Conservation (phyloP, 495 filamentous ascomycete genomes). For the Trichocladium uniseriatum region DNA sequence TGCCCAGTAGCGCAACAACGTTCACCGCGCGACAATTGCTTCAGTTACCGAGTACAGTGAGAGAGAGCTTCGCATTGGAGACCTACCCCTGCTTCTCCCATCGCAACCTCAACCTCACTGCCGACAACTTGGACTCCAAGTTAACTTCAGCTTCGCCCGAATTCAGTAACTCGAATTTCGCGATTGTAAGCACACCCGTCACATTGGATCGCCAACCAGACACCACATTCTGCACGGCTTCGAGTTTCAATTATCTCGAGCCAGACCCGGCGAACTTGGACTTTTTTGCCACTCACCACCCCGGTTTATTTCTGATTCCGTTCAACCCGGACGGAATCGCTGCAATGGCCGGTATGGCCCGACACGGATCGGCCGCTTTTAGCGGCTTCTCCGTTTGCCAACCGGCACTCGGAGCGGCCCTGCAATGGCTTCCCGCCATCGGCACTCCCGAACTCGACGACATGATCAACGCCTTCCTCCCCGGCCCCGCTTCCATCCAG, state of each 20-base stretch:
- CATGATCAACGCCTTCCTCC: constrained; percentile 43
- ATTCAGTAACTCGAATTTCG: neutral
- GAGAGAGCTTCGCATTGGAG: neutral
- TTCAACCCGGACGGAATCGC: neutral
- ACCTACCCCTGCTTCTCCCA: neutral
- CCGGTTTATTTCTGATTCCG: constrained; percentile 3
- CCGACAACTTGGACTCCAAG: neutral
- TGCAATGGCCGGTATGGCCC: constrained; percentile 30
- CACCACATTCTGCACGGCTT: neutral
- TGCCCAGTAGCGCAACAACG: neutral
- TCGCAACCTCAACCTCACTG: neutral
- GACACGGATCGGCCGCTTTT: constrained; percentile 31
- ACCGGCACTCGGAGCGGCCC: constrained; percentile 37
- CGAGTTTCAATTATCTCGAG: neutral
- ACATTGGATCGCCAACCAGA: constrained; percentile 1
- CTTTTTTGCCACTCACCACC: neutral
- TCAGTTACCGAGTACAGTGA: too few relatives aligned
- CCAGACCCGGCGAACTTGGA: constrained; percentile 6
- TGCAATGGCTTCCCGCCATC: constrained; percentile 46
- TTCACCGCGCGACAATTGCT: neutral
- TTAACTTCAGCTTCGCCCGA: neutral
- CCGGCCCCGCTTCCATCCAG: constrained; percentile 39
- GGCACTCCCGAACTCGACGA: constrained; percentile 45
- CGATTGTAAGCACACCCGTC: neutral
- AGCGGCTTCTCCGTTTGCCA: constrained; percentile 44